phyloP scores from a whole-genome alignment of 257 asterid species.

The Asclepias syriaca region DNA sequence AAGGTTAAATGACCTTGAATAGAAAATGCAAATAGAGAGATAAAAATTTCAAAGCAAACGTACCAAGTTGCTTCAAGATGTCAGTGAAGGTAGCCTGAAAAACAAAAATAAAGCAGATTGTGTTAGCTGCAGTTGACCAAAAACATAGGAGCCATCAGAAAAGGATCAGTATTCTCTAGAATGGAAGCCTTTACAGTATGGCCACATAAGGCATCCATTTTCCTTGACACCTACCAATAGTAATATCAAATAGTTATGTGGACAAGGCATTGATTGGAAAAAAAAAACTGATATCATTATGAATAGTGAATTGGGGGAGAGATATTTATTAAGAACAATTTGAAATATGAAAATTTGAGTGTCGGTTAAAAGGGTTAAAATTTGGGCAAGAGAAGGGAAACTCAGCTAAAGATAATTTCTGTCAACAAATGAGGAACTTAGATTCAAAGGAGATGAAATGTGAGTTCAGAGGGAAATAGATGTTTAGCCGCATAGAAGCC shows the following conservation, averaged over 20 bases:
- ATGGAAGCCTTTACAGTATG: not conserved
- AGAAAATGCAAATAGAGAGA: not conserved
- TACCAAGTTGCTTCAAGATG: constrained; percentile 86
- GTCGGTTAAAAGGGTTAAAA: too few species aligned
- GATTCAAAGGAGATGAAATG: too few species aligned
- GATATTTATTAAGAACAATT: too few species aligned
- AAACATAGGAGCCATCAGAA: not conserved
- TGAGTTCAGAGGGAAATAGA: too few species aligned
- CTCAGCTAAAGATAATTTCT: too few species aligned
- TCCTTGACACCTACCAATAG: not conserved
- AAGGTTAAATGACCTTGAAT: not conserved
- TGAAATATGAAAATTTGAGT: too few species aligned
- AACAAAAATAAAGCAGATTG: constrained; percentile 9
- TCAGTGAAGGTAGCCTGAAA: constrained; percentile 93
- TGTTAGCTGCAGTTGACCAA: not conserved
- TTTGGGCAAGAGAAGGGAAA: too few species aligned
- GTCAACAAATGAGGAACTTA: too few species aligned
- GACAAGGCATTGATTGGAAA: too few species aligned
- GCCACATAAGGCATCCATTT: not conserved
- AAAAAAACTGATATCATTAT: too few species aligned
- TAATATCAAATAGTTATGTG: not conserved
- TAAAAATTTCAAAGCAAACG: constrained; percentile 8
- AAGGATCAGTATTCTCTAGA: not conserved
- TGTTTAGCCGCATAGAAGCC: too few species aligned
- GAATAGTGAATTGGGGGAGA: too few species aligned